Conservation (phyloP, 352 stramenopile genomes). For the Globisporangium sylvaticum region DNA sequence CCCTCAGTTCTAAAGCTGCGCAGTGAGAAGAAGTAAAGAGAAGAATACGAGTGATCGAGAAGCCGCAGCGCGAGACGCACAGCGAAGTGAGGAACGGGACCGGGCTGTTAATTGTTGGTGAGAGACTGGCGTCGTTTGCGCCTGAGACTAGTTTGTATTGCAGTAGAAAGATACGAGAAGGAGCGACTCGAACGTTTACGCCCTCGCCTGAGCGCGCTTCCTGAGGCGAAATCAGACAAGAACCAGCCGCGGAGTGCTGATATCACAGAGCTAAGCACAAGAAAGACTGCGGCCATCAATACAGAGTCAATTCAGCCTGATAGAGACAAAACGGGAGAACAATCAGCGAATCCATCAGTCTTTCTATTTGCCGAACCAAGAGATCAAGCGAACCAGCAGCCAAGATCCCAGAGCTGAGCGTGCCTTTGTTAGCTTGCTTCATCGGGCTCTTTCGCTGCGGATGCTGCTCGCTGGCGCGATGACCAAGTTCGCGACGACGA, state of each 20-base stretch:
- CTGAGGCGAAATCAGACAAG: background rate
- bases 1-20: background rate
- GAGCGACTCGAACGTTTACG: background rate
- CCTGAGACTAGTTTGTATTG: background rate
- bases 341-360: background rate
- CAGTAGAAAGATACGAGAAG: background rate
- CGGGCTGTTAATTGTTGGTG: background rate
- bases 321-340: background rate
- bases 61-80: background rate
- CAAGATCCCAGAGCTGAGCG: background rate
- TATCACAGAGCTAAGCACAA: background rate
- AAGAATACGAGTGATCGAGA: background rate
- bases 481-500: slow-evolving; percentile 3
- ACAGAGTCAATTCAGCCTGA: background rate
- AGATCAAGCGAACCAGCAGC: background rate
- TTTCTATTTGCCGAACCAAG: background rate
- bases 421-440: background rate
- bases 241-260: background rate
- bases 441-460: background rate
- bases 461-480: slow-evolving; percentile 5
- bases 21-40: too few species aligned
- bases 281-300: background rate
- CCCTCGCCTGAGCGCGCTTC: background rate
- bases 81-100: background rate
- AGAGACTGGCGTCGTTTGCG: background rate